These are phyloP conservation scores for Phytophthora agathidicida DNA, from an alignment of 352 stramenopile species.

Conservation along the genomic window DNA sequence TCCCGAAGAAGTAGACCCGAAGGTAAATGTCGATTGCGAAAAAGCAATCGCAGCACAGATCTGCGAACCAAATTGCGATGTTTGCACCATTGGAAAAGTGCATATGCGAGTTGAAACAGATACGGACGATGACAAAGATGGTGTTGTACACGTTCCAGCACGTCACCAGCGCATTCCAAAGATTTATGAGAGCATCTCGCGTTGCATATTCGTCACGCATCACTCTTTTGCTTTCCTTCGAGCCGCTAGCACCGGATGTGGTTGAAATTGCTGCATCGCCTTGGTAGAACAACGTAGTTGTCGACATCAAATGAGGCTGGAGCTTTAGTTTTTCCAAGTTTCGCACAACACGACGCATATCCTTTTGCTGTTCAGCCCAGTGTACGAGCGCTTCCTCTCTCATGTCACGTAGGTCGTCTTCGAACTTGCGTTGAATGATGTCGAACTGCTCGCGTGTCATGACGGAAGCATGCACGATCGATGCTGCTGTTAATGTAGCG, in stretches of 20 bases:
- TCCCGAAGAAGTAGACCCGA: slow-evolving; percentile 68
- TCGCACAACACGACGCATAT: slow-evolving; percentile 35
- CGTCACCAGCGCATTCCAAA: slow-evolving; percentile 61
- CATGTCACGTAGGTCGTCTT: slow-evolving; percentile 61
- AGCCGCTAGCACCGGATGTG: too few species aligned
- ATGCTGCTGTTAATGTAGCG: slow-evolving; percentile 54
- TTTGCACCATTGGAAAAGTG: slow-evolving; percentile 33
- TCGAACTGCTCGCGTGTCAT: slow-evolving; percentile 83
- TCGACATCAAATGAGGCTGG: slow-evolving; percentile 54
- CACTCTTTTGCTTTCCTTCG: background rate
- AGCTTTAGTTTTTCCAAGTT: slow-evolving; percentile 66
- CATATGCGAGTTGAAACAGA: slow-evolving; percentile 66
- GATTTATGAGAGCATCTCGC: slow-evolving; percentile 27
- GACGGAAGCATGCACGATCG: slow-evolving; percentile 61
- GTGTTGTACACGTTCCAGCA: slow-evolving; percentile 75
- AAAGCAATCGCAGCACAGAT: slow-evolving; percentile 57
- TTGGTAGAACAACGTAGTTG: slow-evolving; percentile 61
- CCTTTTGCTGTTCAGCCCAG: slow-evolving; percentile 46
- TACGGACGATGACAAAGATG: slow-evolving; percentile 68
- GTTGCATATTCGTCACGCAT: slow-evolving; percentile 18
- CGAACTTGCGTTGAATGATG: slow-evolving; percentile 61
- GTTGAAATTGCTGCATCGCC: slow-evolving; percentile 26
- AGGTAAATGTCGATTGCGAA: slow-evolving; percentile 75
- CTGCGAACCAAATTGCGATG: slow-evolving; percentile 36
- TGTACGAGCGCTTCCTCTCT: slow-evolving; percentile 45